Conservation (phyloP, 2,329 filamentous ascomycete genomes). For the Penicillium concentricum region DNA sequence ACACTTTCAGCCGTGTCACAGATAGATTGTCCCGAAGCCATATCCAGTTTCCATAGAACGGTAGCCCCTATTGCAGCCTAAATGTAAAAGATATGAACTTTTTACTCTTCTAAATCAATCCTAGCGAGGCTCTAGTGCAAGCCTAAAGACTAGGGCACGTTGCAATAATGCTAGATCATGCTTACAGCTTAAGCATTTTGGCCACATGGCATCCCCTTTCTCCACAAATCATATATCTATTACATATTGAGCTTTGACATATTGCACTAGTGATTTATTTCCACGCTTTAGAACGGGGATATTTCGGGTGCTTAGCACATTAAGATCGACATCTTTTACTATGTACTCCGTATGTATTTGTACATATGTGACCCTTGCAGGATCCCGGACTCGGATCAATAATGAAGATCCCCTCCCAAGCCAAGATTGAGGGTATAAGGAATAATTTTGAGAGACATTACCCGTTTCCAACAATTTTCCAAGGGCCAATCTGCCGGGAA, state of each 20-base stretch:
- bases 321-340: background rate
- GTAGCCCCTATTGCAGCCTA: background rate
- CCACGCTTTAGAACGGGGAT: background rate
- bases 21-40: background rate
- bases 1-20: background rate
- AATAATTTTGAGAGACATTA: background rate
- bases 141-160: background rate
- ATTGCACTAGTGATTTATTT: background rate
- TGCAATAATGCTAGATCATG: background rate
- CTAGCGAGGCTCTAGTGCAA: background rate
- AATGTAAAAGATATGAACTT: background rate
- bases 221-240: background rate
- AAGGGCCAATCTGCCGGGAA: slow-evolving; percentile 4
- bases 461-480: background rate
- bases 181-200: background rate
- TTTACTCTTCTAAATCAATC: background rate
- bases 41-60: background rate
- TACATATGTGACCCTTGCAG: too few species aligned
- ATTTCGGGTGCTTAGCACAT: background rate
- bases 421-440: background rate
- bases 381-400: too few species aligned
- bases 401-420: background rate
- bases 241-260: slow-evolving; percentile 2
- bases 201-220: slow-evolving; percentile 2
- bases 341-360: too few species aligned